phyloP scores from a whole-genome alignment of 805 yeast genomes.

The Kodamaea kaohsiungensis region DNA sequence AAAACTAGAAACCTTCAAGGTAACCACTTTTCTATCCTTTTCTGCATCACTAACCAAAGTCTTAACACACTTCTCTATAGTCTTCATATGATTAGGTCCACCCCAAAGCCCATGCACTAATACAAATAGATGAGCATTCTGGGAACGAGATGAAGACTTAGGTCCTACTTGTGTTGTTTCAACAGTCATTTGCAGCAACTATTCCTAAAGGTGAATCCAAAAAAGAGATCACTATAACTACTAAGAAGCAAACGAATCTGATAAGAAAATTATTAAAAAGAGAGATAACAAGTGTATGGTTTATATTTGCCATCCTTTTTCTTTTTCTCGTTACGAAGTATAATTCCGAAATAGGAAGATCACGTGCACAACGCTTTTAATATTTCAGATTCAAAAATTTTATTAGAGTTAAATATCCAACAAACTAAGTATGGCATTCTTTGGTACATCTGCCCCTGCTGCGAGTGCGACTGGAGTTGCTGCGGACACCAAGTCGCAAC shows the following conservation, averaged over 20 bases:
- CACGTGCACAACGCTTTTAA: not conserved
- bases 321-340: not conserved
- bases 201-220: not conserved
- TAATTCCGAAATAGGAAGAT: not conserved
- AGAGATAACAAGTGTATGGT: not conserved
- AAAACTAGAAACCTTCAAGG: constrained; percentile 40
- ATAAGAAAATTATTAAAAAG: not conserved
- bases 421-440: constrained; percentile 15
- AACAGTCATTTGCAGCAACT: not conserved
- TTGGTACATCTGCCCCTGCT: constrained; percentile 14
- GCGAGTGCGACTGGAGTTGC: constrained; percentile 7
- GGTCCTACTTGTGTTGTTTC: not conserved
- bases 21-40: constrained; percentile 28
- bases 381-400: not conserved
- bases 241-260: not conserved
- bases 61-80: constrained; percentile 34
- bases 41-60: constrained; percentile 23
- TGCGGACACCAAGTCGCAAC: constrained; percentile 28
- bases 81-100: constrained; percentile 40
- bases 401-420: not conserved
- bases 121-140: constrained; percentile 38
- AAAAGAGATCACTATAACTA: not conserved
- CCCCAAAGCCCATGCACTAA: constrained; percentile 48
- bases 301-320: not conserved
- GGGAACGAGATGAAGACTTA: not conserved